Percentiles rank a stretch among this genome's conserved stretches.
Evolutionary conservation across 1,284 basidiomycete genomes (phyloP).

Genomic region (Wolfiporia cocos): DNA sequence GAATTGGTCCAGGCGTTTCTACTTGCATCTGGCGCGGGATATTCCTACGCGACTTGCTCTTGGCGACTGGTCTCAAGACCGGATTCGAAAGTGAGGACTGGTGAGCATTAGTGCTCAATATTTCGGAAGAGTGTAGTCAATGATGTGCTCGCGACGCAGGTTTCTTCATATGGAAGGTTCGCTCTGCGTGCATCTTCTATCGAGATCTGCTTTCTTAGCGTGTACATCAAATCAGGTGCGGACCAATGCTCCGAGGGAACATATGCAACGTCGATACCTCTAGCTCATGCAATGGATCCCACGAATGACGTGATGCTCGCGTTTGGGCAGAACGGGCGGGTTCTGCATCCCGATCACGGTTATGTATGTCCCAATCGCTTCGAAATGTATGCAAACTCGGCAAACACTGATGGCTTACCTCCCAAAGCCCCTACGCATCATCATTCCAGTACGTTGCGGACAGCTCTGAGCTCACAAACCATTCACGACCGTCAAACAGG

Average conservation of each 20-base stretch:
- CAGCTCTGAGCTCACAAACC: background rate
- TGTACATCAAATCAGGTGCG: no score
- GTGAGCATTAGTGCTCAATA: no score
- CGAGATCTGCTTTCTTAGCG: no score
- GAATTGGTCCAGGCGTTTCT: conserved; percentile 11
- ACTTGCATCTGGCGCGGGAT: conserved; percentile 18
- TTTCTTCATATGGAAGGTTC: no score
- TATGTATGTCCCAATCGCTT: conserved; percentile 9
- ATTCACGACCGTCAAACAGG: conserved; percentile 7
- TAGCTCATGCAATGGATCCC: conserved; percentile 17
- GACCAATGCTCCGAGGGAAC: conserved; percentile 16
- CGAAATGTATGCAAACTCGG: background rate
- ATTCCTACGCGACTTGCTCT: conserved; percentile 15
- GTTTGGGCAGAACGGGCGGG: conserved; percentile 19
- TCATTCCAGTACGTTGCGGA: conserved; percentile 14
- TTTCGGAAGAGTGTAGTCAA: no score
- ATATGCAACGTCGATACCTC: conserved; percentile 20
- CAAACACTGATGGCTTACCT: background rate
- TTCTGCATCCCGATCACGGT: conserved; percentile 21
- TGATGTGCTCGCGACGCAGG: no score
- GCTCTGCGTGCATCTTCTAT: no score
- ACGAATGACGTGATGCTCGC: conserved; percentile 21
- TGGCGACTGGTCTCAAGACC: conserved; percentile 14
- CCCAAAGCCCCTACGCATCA: conserved; percentile 14
- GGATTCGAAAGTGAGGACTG: conserved; percentile 15